Evolutionary conservation across 2,329 filamentous ascomycete genomes (phyloP), one percentile per base, ranked within the genome.

Genomic region (Nemania abortiva): DNA sequence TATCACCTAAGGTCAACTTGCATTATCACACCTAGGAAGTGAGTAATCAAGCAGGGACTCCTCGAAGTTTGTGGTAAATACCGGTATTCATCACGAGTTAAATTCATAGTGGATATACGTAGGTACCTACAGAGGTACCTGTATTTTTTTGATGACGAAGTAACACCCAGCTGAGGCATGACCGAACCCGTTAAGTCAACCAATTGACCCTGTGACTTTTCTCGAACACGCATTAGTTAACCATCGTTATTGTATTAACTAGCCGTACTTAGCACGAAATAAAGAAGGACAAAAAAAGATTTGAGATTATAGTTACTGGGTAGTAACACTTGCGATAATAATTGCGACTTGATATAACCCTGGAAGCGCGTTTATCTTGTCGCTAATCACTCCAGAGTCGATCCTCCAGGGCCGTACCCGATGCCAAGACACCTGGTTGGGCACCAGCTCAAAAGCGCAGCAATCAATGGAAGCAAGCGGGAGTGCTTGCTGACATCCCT

Each of bases 391-490:
- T 13, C 47, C 2, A 11, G 47, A 24, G 22, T 27, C 22, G 22
- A 27, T n/a, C 22, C 11, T 47, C n/a, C n/a, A 47, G n/a, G 18
- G 6, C 18, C 42, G 34, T 20, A 47, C 6, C 42, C 6, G 42
- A 47, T 47, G 6, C 42, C n/a, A 52, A 29, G 42, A 3, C 34
- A 29, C 53, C n/a, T 65, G 42, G 56, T 68, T 65, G 61, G 55
- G 31, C 56, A 56, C 65, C 55, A 31, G 34, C n/a, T n/a, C 9
- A n/a, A 24, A 20, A 47, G 45, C 31, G 18, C 18, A 29, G 24
- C 47, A 15, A 50, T 27, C 27, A 7, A 50, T 13, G 49, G 22
- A 52, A 52, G 10, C 49, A 20, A 52, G 10, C 49, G 15, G 53
- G 65, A 58, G 56, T 57, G 18, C 22, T 18, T 56, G 15, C 22